Evolutionary conservation across 1,284 basidiomycete genomes (phyloP), one percentile per base, ranked within the genome.

Genomic region (Macrocystidia cucumis): DNA sequence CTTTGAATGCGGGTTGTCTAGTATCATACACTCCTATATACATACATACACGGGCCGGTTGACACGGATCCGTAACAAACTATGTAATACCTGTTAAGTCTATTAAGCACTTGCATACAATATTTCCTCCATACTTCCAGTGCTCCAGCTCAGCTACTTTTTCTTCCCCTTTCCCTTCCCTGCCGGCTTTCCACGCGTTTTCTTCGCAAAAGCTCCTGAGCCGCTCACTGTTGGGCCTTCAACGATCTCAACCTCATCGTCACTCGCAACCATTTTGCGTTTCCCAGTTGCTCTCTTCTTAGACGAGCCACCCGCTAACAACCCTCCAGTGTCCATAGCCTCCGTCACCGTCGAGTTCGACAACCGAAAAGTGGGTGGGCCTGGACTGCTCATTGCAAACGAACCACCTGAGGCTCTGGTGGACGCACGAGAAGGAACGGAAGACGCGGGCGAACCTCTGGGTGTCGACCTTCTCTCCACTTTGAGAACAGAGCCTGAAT

Each of bases 181-280:
- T 21, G 43, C 31, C n/a, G 44, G 36, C 44, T 64, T 69, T 2
- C 54, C 47, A 24, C 55, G 59, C 5, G 50, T 47, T 51, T 67
- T 61, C 34, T 46, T 49, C 26, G 35, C 34, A 14, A n/a, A n/a
- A n/a, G n/a, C n/a, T n/a, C 40, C 48, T 18, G 59, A 41, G 13
- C 42, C 48, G 14, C 49, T 35, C 2, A 62, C 52, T 1, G 52
- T 43, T 18, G 60, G 55, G 4, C 69, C 73, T 25, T 78, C 72
- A 2, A 75, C 49, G 33, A 75, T 63, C 44, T 78, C 69, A 13
- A 75, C 53, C 23, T 78, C 75, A 32, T 76, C 73, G 32, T 78
- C 75, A 34, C 62, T 65, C 26, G 44, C 46, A 18, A 59, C 51
- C 11, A 59, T 57, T 50, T 72, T 78, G 23, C 77, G 61, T 51